Conservation (phyloP, 306 rosid genomes). For the Corylus americana region DNA sequence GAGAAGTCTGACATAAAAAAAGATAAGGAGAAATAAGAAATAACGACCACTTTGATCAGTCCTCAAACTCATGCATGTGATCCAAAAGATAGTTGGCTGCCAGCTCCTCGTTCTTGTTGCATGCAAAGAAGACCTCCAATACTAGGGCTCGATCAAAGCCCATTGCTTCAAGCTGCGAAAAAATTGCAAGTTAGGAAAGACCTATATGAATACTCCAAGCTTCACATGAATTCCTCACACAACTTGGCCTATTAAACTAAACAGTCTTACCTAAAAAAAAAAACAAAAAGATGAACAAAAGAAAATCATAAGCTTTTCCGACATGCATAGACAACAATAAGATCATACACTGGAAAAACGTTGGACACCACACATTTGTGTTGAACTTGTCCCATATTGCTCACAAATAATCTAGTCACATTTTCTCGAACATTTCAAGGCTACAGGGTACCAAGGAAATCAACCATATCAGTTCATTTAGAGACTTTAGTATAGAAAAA, state of each 20-base stretch:
- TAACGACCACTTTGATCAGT: conserved; percentile 29
- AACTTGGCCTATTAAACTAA: not conserved
- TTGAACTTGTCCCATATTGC: not conserved
- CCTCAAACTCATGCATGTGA: conserved; percentile 74
- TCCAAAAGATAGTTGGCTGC: conserved; percentile 86
- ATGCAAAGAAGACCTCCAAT: conserved; percentile 77
- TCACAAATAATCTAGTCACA: not conserved
- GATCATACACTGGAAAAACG: too few relatives aligned
- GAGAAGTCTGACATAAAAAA: conserved; percentile 17
- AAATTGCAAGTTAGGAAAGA: not conserved
- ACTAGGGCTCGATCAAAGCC: conserved; percentile 76
- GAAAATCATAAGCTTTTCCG: not conserved
- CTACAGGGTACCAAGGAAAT: not conserved
- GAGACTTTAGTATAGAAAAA: not conserved
- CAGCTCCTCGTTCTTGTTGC: conserved; percentile 80
- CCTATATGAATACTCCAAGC: not conserved
- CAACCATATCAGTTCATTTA: not conserved
- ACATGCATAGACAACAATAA: not conserved
- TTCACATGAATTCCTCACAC: not conserved
- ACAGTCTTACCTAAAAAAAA: not conserved
- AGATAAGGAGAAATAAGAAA: not conserved
- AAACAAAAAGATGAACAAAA: not conserved
- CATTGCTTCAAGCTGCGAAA: conserved; percentile 75
- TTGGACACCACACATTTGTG: not conserved
- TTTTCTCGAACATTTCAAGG: not conserved